A percentile compares a stretch with the other conserved stretches of the same genome.
Evolutionary conservation across 2,329 filamentous ascomycete species (phyloP).

Genomic region (Phaeosphaeria sp.): DNA sequence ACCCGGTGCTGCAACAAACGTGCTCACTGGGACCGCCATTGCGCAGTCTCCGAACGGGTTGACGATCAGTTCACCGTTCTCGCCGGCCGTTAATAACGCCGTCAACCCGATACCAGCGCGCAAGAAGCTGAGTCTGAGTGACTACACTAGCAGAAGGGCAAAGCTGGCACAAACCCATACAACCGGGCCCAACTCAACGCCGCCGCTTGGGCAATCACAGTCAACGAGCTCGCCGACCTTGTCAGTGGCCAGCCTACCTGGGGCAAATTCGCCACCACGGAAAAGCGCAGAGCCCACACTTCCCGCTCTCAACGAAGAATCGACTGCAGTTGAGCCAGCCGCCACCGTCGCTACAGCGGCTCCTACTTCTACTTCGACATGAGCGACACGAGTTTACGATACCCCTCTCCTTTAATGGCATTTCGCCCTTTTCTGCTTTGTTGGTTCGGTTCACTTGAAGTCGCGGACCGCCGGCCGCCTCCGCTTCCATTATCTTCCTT

Average conservation of each 20-base stretch:
- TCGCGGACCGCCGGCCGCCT: conserved; percentile 26
- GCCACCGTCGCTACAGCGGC: conserved; percentile 14
- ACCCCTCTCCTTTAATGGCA: conserved; percentile 28
- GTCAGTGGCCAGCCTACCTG: conserved; percentile 39
- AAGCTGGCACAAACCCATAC: conserved; percentile 43
- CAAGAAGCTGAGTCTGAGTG: conserved; percentile 61
- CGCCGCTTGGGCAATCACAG: conserved; percentile 30
- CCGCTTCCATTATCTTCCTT: conserved; percentile 16
- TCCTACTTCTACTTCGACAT: conserved; percentile 28
- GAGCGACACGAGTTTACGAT: conserved; percentile 33
- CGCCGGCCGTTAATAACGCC: conserved; percentile 50
- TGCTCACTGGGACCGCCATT: conserved; percentile 24
- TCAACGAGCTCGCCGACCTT: conserved; percentile 42
- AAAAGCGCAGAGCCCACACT: conserved; percentile 35
- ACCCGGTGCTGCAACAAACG: conserved; percentile 31
- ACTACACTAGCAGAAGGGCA: conserved; percentile 56
- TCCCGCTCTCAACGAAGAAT: conserved; percentile 36
- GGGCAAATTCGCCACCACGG: conserved; percentile 34
- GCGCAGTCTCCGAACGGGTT: conserved; percentile 38
- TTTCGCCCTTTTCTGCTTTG: conserved; percentile 3
- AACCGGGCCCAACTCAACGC: conserved; percentile 28
- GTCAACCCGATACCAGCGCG: conserved; percentile 51
- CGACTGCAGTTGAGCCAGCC: conserved; percentile 19
- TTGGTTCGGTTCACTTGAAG: neutral
- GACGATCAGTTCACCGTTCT: conserved; percentile 39